Base-by-base conservation (phyloP, 1,284 basidiomycete species). In the Heterobasidion occidentale region DNA sequence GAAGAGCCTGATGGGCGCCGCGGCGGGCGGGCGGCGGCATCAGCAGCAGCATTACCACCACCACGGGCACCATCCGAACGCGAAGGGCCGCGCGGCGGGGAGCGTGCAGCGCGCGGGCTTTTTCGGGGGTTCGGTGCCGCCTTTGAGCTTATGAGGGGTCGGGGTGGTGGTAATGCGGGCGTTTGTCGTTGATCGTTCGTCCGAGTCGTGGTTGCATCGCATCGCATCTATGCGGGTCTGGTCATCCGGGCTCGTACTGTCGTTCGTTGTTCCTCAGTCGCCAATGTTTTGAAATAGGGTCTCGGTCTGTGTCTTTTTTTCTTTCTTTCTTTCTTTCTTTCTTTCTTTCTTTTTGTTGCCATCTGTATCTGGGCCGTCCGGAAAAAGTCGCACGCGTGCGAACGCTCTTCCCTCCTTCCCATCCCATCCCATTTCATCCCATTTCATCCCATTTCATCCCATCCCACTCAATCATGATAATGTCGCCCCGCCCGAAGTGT, bases 11-110 rank as follows among this genome's bases (percentile, higher is more conserved):
- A 72, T 67, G 70, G 72, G 58, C 63, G 77, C 63, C 65, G 51
- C 67, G 70, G 66, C 61, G 44, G 70, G 71, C 56, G 68, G 71
- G 55, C 72, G 76, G 56, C 73, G 72, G 51, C 71, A 73, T 51
- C 68, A 42, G 19, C 19, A 66, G 59, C 66, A 65, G 62, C 67
- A 74, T 46, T 72, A 79, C 58, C 76, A 78, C 60, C 64, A 70
- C 44, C 80, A 81, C 59, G 74, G 78, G n/a, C 83, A 85, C 63
- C 83, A 86, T 65, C 84, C 87, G 17, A 90, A 90, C 64, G 71
- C 73, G 64, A 90, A 87, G 72, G 74, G 74, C 54, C 78, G 86
- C 46, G 75, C 80, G 59, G 75, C 78, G 46, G 74, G 76, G 58
- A 78, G 83, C 53, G 69, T 76, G 65, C 87, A 90, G 68, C 79